These are phyloP conservation scores for Globisporangium irregulare DNA, from an alignment of 352 stramenopile species.

Conservation along the genomic window DNA sequence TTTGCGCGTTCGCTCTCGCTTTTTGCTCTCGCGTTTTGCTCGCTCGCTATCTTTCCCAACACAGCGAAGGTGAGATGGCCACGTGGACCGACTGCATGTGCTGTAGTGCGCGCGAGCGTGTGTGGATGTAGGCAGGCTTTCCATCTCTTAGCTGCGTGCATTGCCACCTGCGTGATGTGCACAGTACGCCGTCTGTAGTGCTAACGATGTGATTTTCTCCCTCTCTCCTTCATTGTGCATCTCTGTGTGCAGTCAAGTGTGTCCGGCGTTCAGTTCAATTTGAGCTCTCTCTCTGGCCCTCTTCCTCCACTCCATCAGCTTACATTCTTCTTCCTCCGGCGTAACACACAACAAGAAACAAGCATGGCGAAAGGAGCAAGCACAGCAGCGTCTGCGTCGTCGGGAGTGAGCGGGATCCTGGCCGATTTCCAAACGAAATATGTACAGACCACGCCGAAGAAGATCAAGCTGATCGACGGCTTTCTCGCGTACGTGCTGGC, in stretches of 20 bases:
- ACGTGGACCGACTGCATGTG: slow-evolving; percentile 10
- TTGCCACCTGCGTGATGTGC: neutral
- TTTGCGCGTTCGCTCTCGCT: neutral
- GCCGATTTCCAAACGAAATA: slow-evolving; percentile 71
- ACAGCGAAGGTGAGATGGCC: slow-evolving; percentile 18
- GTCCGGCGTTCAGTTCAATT: slow-evolving; percentile 1
- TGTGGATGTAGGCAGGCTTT: neutral
- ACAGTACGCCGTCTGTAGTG: neutral
- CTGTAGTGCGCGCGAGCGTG: neutral
- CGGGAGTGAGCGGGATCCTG: slow-evolving; percentile 49
- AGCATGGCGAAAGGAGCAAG: slow-evolving; percentile 25
- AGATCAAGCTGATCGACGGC: slow-evolving; percentile 90
- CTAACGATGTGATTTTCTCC: neutral
- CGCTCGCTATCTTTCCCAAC: slow-evolving; percentile 21
- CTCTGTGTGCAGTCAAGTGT: slow-evolving; percentile 1
- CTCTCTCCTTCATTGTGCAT: neutral
- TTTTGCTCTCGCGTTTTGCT: neutral
- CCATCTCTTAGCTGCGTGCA: neutral
- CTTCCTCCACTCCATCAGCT: neutral
- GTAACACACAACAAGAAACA: neutral
- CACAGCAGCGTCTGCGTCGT: slow-evolving; percentile 26
- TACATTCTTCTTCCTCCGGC: neutral
- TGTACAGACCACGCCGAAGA: slow-evolving; percentile 81
- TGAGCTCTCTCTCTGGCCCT: slow-evolving; percentile 1
- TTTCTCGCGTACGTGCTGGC: slow-evolving; percentile 88